Base-by-base conservation (phyloP, 768 basidiomycete genomes). In the Cystobasidium tubakii region DNA sequence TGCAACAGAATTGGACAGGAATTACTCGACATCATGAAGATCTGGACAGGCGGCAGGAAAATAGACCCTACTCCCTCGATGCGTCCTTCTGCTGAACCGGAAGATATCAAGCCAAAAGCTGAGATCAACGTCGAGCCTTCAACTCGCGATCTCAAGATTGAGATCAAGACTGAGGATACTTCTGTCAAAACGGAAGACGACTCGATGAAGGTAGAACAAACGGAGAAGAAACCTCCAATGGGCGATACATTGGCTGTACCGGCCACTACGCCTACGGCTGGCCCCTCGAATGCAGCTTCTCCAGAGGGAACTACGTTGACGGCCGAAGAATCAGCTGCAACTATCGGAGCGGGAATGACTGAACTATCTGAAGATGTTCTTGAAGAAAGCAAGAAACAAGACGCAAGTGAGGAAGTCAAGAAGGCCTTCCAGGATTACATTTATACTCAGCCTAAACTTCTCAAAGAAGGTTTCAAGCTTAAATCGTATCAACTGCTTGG, bases 401-500 rank as follows among this genome's bases (percentile, higher is more conserved):
- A 76, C 62, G 78, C 78, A 19, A 44, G 74, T 15, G 77, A 50
- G 25, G 74, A 82, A 76, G 57, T 79, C 23, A 75, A 76, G 36
- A 70, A 73, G 62, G 81, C 83, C 21, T 78, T 84, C 66, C 77
- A 79, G 60, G 77, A 88, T 75, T 96, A 89, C 80, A 84, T 97
- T 76, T 83, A 86, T 55, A 81, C 82, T 43, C 93, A 96, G 78
- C 96, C 96, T 10, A 82, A 85, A 15, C 81, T 86, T 34, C 82
- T 96, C 10, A 84, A 86, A 50, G 82, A 87, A 34, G 86, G 85
- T 57, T 87, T 79, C 29, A 84, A 84, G 78, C 84, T 99, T 78
- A 99, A 99, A 84, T 94, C 95, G 77, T 99, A 99, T 81, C 95
- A 99, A 81, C 83, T 98, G 73, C 85, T 97, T 73, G 96, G 96